Evolutionary conservation across 2,329 filamentous ascomycete species (phyloP), one percentile per base, ranked within the genome.

Genomic region (Aspergillus clavatus): DNA sequence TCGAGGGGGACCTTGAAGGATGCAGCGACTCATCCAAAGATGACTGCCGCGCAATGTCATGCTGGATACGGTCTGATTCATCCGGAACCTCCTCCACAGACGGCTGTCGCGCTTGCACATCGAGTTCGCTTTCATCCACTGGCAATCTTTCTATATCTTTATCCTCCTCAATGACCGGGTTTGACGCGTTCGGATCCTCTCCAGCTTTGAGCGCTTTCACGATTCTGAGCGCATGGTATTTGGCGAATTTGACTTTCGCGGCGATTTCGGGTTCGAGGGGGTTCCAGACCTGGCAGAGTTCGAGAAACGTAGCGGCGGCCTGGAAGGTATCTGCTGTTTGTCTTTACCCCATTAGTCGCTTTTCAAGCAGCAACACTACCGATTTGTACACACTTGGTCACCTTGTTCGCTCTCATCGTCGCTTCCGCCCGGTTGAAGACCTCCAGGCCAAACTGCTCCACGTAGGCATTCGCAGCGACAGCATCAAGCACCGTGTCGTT

Each of bases 271-370:
- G 70, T 26, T 95, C 87, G 8, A 84, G 72, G 0, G 80, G 70
- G 5, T 82, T 84, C 89, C 91, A 98, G 59, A 95, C 86, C 52
- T 84, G 84, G 45, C 88, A 79, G 4, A 97, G 76, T 55, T 96
- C 89, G 60, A 97, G 83, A 66, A 98, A 97, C 0, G 89, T 95
- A 0, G 88, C 84, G 0, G 93, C 88, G 1, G 94, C 93, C 62
- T 90, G 86, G 56, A 97, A 95, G 0, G 90, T 97, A 62, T 94
- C 89, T 47, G 88, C 89, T 0, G 93, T 98, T 77, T 94, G 87
- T 58, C 87, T 90, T 40, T 40, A 18, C 1, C 16, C 42, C 5
- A 24, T 40, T 14, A 14, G n/a, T 31, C n/a, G 24, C 11, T 14
- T 53, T 45, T 54, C 54, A 37, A 10, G 26, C 3, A 39, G 21